A percentile compares a stretch with the other conserved stretches of the same genome.
These are phyloP conservation scores for Yamadazyma atlantica DNA, from an alignment of 1,139 yeast genomes.

Conservation along the genomic window DNA sequence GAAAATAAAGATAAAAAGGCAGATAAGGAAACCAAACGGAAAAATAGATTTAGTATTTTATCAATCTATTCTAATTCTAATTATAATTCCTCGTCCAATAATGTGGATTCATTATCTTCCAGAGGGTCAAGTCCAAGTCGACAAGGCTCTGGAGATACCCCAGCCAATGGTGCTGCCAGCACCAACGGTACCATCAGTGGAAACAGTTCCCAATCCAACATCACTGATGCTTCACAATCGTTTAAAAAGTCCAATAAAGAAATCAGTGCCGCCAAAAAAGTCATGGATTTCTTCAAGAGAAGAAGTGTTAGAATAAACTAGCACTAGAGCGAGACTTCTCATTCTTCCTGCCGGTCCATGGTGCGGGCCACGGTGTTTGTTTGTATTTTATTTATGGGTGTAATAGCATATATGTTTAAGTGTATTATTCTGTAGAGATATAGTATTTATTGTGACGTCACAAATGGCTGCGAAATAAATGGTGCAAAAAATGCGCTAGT, in stretches of 20 bases:
- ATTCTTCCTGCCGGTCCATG: too few relatives aligned
- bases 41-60: slow-evolving; percentile 52
- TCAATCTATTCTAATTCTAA: slow-evolving; percentile 47
- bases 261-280: slow-evolving; percentile 73
- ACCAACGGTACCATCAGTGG: slow-evolving; percentile 1
- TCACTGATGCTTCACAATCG: slow-evolving; percentile 4
- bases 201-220: not conserved
- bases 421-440: too few relatives aligned
- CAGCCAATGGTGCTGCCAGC: too few relatives aligned
- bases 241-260: slow-evolving; percentile 29
- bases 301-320: slow-evolving; percentile 54
- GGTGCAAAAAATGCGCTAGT: slow-evolving; percentile 49
- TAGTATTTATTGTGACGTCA: too few relatives aligned
- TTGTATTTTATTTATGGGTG: not conserved
- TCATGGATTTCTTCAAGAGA: slow-evolving; percentile 79
- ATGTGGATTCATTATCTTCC: slow-evolving; percentile 13
- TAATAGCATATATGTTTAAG: too few relatives aligned
- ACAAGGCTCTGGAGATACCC: not conserved
- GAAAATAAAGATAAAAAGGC: slow-evolving; percentile 22
- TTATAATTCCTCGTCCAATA: slow-evolving; percentile 27
- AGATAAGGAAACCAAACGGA: slow-evolving; percentile 37
- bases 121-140: slow-evolving; percentile 12
- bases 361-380: too few relatives aligned
- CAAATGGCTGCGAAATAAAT: slow-evolving; percentile 52
- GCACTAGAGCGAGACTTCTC: too few relatives aligned